A percentile compares a stretch with the other conserved stretches of the same genome.
Conservation (phyloP, 805 yeast species). For the Cyberlindnera sargentensis region DNA sequence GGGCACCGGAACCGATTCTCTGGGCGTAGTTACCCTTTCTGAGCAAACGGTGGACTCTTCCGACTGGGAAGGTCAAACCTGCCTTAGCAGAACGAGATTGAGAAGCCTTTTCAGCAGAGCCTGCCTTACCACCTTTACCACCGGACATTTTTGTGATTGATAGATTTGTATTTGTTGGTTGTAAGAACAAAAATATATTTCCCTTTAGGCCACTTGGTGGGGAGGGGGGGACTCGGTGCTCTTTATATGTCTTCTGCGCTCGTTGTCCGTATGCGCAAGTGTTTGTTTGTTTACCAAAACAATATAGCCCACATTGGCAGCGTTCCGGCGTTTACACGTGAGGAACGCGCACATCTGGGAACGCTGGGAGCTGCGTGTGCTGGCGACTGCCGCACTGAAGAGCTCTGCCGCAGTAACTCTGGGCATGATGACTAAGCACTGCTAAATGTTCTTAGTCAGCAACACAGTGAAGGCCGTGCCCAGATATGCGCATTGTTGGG, state of each 20-base stretch:
- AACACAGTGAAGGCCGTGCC: too few species aligned
- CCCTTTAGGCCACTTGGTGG: not conserved
- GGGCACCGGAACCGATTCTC: slow-evolving; percentile 99
- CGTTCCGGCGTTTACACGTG: too few species aligned
- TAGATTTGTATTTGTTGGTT: slow-evolving; percentile 7
- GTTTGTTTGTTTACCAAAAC: too few species aligned
- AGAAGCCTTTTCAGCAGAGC: slow-evolving; percentile 89
- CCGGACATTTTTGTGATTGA: slow-evolving; percentile 70
- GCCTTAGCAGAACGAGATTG: slow-evolving; percentile 98
- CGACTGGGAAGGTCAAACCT: slow-evolving; percentile 98
- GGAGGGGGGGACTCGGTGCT: not conserved
- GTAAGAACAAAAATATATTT: not conserved
- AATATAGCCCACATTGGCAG: too few species aligned
- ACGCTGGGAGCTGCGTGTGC: not conserved
- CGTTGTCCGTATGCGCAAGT: too few species aligned
- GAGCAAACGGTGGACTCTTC: slow-evolving; percentile 95
- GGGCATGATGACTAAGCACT: too few species aligned
- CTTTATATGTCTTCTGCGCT: not conserved
- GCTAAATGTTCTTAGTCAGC: too few species aligned
- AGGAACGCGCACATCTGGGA: not conserved
- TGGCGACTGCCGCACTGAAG: too few species aligned
- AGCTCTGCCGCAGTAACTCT: too few species aligned
- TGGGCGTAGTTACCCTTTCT: slow-evolving; percentile 98
- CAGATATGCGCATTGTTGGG: too few species aligned
- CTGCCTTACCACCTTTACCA: slow-evolving; percentile 83